Evolutionary conservation across 352 stramenopile species (phyloP), one percentile per base, ranked within the genome.

Genomic region (Saprolegnia diclina): DNA sequence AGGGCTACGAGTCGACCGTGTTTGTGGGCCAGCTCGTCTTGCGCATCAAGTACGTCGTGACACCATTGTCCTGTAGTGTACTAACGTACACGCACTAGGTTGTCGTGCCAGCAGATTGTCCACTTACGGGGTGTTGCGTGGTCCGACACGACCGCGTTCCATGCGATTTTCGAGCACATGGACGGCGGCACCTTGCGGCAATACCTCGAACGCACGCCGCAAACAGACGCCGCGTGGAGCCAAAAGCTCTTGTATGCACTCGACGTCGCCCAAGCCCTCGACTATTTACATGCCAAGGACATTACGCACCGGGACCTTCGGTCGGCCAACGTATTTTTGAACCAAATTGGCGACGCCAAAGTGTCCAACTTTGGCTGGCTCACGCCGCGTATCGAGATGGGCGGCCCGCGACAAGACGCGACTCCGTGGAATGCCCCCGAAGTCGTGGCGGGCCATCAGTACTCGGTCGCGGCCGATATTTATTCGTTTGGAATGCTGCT

Each of bases 401-500:
- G 18, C 22, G 14, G n/a, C 9, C 40, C 38, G 14, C 63, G 50
- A 69, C 6, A 11, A 44, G 53, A 21, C 10, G 50, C 26, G 5
- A 62, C 64, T 4, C 37, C 22, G 14, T 70, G 64, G 64, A 63
- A 24, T 21, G 64, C 64, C 21, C 64, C 64, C 19, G 64, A 70
- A 32, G 64, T 76, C 10, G 26, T 74, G 13, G 56, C 71, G 6
- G 53, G 64, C 18, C 64, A 70, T 18, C n/a, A 64, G 14, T 70
- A 70, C 37, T 44, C 46, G 21, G 64, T 63, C 21, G 46, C 46
- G 1, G 64, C 64, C 21, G 64, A 70, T 46, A 70, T 70, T 48
- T 70, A 63, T 38, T 62, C 64, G 21, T 70, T 70, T 56, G 64
- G 64, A 7, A 63, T 70, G 64, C 16, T 70, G 26, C 35, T 59